A percentile compares a stretch with the other conserved stretches of the same genome.
These are phyloP conservation scores for Neonectria faginata DNA, from an alignment of 2,329 filamentous ascomycete genomes.

Conservation along the genomic window DNA sequence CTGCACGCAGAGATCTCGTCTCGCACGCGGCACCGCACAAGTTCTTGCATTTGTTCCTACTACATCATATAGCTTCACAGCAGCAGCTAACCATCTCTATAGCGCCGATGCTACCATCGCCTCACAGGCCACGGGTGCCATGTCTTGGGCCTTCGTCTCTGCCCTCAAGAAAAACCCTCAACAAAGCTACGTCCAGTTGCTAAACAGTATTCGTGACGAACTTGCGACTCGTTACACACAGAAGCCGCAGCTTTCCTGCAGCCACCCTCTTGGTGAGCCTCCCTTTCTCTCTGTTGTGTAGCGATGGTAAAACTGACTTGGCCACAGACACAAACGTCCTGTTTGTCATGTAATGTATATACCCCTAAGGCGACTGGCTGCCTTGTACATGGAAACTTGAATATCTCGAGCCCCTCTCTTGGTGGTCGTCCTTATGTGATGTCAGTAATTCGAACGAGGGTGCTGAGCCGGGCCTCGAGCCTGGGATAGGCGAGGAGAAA, in stretches of 20 bases:
- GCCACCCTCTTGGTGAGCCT: constrained; percentile 88
- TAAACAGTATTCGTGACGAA: constrained; percentile 97
- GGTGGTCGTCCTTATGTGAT: constrained; percentile 10
- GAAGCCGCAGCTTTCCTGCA: constrained; percentile 96
- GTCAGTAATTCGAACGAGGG: constrained; percentile 2
- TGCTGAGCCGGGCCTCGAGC: neutral
- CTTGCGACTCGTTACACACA: constrained; percentile 88
- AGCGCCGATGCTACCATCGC: constrained; percentile 94
- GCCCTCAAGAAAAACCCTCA: constrained; percentile 96
- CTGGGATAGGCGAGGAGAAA: constrained; percentile 1
- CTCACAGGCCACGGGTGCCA: constrained; percentile 92
- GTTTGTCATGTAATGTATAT: constrained; percentile 67
- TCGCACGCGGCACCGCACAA: neutral
- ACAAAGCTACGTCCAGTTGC: constrained; percentile 95
- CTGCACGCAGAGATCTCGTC: neutral
- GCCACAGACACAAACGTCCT: constrained; percentile 69
- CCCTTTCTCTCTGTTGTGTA: neutral
- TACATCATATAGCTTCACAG: neutral
- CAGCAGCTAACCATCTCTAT: constrained; percentile 34
- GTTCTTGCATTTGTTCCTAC: neutral
- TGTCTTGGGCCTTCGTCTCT: constrained; percentile 97
- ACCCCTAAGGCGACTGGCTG: constrained; percentile 13
- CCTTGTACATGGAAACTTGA: constrained; percentile 32
- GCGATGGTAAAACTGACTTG: constrained; percentile 22
- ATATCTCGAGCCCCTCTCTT: constrained; percentile 24